phyloP scores from a whole-genome alignment of 202 grass and related monocot species.

The Setaria viridis region DNA sequence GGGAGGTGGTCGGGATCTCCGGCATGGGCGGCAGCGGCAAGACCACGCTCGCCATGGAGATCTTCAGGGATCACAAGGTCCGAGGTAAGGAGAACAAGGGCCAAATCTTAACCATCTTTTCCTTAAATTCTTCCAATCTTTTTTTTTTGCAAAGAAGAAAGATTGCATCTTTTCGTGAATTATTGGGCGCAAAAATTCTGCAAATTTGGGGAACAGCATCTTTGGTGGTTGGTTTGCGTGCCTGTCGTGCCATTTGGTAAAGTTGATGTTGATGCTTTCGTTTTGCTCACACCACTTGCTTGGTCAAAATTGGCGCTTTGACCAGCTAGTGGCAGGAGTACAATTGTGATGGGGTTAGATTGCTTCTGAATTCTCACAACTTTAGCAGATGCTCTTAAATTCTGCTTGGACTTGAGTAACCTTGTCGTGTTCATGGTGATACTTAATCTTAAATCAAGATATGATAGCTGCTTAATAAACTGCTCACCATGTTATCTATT shows the following conservation, averaged over 20 bases:
- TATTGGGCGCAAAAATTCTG: neutral
- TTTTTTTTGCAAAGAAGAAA: constrained; percentile 1
- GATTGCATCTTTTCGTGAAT: constrained; percentile 26
- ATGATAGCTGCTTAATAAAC: neutral
- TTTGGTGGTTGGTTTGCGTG: constrained; percentile 46
- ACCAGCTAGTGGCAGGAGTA: constrained; percentile 41
- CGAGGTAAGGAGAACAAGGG: constrained; percentile 60
- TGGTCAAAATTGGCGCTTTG: constrained; percentile 70
- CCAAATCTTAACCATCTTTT: constrained; percentile 35
- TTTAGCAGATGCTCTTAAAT: neutral
- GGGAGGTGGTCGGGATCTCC: constrained; percentile 83
- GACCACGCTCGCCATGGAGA: constrained; percentile 92
- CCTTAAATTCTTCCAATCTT: neutral
- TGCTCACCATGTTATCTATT: constrained; percentile 11
- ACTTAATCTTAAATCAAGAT: constrained; percentile 18
- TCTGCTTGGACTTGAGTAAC: neutral
- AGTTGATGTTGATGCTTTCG: constrained; percentile 41
- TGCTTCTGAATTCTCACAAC: constrained; percentile 29
- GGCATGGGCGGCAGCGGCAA: constrained; percentile 98
- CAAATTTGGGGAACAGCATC: constrained; percentile 29
- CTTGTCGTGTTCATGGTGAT: constrained; percentile 4
- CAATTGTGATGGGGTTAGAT: constrained; percentile 22
- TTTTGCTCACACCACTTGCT: constrained; percentile 38
- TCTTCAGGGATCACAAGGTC: constrained; percentile 79
- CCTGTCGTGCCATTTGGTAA: constrained; percentile 40